These are phyloP conservation scores for Cruciata laevipes DNA, from an alignment of 257 asterid genomes.

Conservation along the genomic window DNA sequence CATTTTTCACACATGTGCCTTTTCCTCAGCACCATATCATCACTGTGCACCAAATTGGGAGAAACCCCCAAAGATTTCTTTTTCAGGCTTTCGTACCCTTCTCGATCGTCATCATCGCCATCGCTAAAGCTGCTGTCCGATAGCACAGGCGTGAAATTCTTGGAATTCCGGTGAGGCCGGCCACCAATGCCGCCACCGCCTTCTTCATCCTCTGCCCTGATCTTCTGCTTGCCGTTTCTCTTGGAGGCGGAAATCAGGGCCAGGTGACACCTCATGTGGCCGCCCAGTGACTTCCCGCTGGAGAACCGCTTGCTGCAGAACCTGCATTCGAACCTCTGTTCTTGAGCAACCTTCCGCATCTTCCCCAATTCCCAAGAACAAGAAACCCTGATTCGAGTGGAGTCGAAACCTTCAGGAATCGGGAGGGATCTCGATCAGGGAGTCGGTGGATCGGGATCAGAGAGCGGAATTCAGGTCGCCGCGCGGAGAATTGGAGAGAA, in stretches of 20 bases:
- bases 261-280: slow-evolving; percentile 84
- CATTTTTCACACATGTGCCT: slow-evolving; percentile 50
- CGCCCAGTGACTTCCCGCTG: slow-evolving; percentile 84
- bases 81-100: slow-evolving; percentile 27
- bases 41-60: slow-evolving; percentile 30
- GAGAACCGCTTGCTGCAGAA: slow-evolving; percentile 57
- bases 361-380: slow-evolving; percentile 22
- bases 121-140: slow-evolving; percentile 24
- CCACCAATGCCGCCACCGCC: slow-evolving; percentile 7
- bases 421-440: slow-evolving; percentile 25
- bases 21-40: slow-evolving; percentile 3
- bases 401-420: slow-evolving; percentile 10
- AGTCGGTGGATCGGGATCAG: not conserved
- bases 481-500: no score
- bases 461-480: not conserved
- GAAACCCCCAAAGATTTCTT: slow-evolving; percentile 66
- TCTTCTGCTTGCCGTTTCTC: slow-evolving; percentile 11
- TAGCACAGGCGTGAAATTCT: slow-evolving; percentile 24
- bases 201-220: slow-evolving; percentile 6
- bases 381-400: slow-evolving; percentile 25
- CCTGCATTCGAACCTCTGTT: slow-evolving; percentile 50
- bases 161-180: slow-evolving; percentile 10
- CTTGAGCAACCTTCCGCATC: slow-evolving; percentile 38
- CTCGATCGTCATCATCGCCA: slow-evolving; percentile 28
- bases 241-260: slow-evolving; percentile 55